These are phyloP conservation scores for Brassica napus DNA, from an alignment of 345 rosid genomes.

Conservation along the genomic window DNA sequence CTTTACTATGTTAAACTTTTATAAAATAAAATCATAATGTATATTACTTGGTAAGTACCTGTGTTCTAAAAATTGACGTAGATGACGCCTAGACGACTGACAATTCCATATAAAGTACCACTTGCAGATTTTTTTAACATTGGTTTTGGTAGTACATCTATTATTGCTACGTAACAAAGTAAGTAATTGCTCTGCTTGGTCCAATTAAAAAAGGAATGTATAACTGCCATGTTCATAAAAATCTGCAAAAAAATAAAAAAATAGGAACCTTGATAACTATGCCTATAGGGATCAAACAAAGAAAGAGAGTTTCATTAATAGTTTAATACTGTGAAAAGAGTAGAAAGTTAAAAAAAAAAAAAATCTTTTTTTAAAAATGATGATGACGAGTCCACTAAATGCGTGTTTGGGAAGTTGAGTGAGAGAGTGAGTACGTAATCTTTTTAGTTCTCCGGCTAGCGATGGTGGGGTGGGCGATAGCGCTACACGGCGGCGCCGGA, in stretches of 20 bases:
- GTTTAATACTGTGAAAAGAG: no score
- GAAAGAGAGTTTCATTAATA: background rate
- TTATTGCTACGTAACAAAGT: background rate
- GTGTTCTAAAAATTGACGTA: no score
- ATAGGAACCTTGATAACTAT: constrained; percentile 46
- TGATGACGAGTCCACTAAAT: no score
- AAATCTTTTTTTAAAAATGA: no score
- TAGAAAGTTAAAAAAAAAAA: no score
- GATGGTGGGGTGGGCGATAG: constrained; percentile 90
- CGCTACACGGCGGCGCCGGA: constrained; percentile 92
- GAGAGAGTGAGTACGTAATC: background rate
- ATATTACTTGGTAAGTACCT: no score
- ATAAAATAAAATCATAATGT: background rate
- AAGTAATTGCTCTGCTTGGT: constrained; percentile 15
- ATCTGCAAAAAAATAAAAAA: background rate
- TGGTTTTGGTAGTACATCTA: no score
- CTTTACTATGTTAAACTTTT: background rate
- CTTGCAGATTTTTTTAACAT: no score
- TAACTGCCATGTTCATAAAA: no score
- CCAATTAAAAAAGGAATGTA: constrained; percentile 32
- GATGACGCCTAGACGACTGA: background rate
- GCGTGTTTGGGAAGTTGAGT: background rate
- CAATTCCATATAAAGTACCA: background rate
- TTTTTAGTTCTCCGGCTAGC: background rate
- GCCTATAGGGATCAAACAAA: background rate